phyloP scores from a whole-genome alignment of 2,329 filamentous ascomycete species.

The Aspergillus novofumigatus region DNA sequence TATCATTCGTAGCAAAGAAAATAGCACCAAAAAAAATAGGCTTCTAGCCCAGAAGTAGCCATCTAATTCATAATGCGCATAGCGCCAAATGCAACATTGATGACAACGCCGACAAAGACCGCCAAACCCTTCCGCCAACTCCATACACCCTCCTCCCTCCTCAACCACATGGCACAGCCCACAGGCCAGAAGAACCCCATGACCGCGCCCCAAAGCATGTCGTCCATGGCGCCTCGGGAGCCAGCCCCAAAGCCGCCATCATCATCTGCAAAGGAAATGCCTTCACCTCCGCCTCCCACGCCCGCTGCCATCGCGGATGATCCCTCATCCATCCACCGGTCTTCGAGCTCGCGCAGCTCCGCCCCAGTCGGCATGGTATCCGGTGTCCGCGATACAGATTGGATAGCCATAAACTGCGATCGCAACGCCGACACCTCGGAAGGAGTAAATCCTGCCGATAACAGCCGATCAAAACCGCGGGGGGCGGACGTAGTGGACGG shows the following conservation, averaged over 20 bases:
- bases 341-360: conserved; percentile 73
- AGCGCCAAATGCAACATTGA: conserved; percentile 74
- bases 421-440: conserved; percentile 81
- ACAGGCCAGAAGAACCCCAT: conserved; percentile 95
- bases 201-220: conserved; percentile 81
- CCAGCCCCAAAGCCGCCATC: conserved; percentile 40
- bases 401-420: conserved; percentile 82
- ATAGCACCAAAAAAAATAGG: not conserved
- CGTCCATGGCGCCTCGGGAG: conserved; percentile 63
- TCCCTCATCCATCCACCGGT: conserved; percentile 78
- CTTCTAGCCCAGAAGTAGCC: not conserved
- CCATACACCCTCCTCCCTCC: conserved; percentile 84
- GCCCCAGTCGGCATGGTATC: conserved; percentile 82
- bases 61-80: conserved; percentile 53
- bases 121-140: conserved; percentile 79
- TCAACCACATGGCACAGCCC: conserved; percentile 77
- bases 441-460: conserved; percentile 73
- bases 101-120: conserved; percentile 75
- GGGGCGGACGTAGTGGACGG: conserved; percentile 54
- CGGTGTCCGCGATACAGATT: conserved; percentile 75
- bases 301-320: conserved; percentile 44
- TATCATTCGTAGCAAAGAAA: conserved; percentile 14
- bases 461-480: conserved; percentile 82
- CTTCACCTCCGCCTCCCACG: conserved; percentile 35
- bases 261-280: conserved; percentile 28